Evolutionary conservation across 1,284 basidiomycete genomes (phyloP).

Genomic region (Wallemia ichthyophaga): DNA sequence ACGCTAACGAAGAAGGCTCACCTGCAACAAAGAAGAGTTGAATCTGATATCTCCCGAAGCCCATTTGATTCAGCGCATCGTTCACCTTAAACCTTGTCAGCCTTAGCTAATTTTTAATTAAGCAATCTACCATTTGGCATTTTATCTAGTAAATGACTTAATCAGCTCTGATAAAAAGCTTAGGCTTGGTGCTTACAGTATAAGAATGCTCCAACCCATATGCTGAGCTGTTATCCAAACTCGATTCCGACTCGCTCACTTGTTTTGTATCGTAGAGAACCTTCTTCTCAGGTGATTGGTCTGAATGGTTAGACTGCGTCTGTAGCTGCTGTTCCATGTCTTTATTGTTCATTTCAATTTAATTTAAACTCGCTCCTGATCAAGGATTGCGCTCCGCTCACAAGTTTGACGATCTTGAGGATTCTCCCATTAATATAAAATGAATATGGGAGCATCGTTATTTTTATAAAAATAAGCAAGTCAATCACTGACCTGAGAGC

Average conservation of each 20-base stretch:
- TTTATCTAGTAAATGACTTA: background rate
- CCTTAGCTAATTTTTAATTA: background rate
- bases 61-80: constrained; percentile 17
- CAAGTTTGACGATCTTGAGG: too few species aligned
- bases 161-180: background rate
- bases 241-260: background rate
- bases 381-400: background rate
- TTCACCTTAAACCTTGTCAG: constrained; percentile 6
- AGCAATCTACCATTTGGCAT: background rate
- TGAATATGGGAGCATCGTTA: background rate
- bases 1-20: background rate
- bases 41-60: constrained; percentile 29
- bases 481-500: background rate
- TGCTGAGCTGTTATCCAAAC: background rate
- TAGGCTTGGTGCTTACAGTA: background rate
- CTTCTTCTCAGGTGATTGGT: background rate
- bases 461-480: background rate
- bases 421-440: background rate
- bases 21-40: constrained; percentile 29
- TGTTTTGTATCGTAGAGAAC: background rate
- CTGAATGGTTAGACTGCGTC: background rate
- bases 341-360: background rate
- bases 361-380: background rate
- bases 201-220: background rate
- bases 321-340: background rate